Evolutionary conservation across 169 alveolate genomes (phyloP), one percentile per base, ranked within the genome.

Genomic region (Cryptosporidium xiaoi): DNA sequence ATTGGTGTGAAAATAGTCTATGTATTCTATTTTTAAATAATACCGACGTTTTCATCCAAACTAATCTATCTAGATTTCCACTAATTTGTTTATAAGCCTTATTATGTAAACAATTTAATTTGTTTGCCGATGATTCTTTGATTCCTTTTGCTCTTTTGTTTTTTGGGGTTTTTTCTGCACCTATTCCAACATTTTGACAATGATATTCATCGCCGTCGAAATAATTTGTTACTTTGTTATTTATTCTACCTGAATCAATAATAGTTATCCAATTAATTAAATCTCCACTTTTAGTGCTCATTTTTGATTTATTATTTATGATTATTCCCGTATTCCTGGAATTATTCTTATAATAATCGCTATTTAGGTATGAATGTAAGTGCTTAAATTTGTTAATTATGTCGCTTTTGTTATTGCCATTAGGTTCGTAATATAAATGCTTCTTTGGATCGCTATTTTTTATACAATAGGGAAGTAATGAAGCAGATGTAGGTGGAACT

Each of bases 401-500:
- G 8, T 53, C 64, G 29, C 33, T 0, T 53, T 53, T 20, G 15
- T 53, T 69, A 4, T 69, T 10, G 7, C 51, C 27, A 7, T 31
- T 56, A 7, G 46, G 29, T 53, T 18, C 27, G 40, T 62, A 55
- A 16, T 58, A 58, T 24, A 44, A 40, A 36, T 58, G 27, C 15
- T 31, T 20, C 16, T 53, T 29, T 7, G 27, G 40, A 64, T 15
- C 33, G 13, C 36, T 46, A 56, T 62, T 77, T 8, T 77, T 40
- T 58, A 60, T 24, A 50, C 87, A 77, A 36, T 48, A 48, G 7
- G 71, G 87, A 18, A 77, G 62, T 18, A 77, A 66, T 13, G 87
- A 77, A 40, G 87, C 87, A 8, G 87, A 77, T 12, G 87, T 77
- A 34, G 87, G 87, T 44, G 87, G 87, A n/a, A 77, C 87, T 44